These are phyloP conservation scores for Ascochyta pisi DNA, from an alignment of 2,329 filamentous ascomycete genomes.

Conservation along the genomic window DNA sequence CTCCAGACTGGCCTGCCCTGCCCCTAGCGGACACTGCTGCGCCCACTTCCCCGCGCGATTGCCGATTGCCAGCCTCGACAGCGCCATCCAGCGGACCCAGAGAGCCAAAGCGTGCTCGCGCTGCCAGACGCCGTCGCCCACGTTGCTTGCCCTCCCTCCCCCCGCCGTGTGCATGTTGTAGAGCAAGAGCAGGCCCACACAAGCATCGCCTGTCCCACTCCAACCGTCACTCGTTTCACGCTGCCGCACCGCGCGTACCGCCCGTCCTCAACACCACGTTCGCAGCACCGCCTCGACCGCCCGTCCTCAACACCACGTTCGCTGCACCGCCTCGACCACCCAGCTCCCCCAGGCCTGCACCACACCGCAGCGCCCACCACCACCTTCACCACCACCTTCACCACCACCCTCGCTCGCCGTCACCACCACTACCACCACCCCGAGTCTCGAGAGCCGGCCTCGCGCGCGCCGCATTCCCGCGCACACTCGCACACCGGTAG, in stretches of 20 bases:
- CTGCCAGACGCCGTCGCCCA: constrained; percentile 14
- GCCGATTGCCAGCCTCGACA: constrained; percentile 16
- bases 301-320: constrained; percentile 31
- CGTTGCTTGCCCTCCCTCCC: constrained; percentile 25
- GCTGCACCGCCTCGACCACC: constrained; percentile 16
- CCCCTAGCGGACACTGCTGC: constrained; percentile 7
- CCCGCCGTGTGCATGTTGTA: constrained; percentile 22
- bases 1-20: constrained; percentile 15
- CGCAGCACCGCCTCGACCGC: constrained; percentile 15
- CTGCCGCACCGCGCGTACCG: constrained; percentile 31
- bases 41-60: constrained; percentile 18
- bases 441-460: constrained; percentile 39
- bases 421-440: not conserved
- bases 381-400: constrained; percentile 26
- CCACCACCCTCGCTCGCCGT: constrained; percentile 12
- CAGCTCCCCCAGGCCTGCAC: constrained; percentile 9
- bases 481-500: constrained; percentile 28
- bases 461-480: constrained; percentile 38
- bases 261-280: constrained; percentile 31
- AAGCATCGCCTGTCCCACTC: constrained; percentile 33
- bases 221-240: constrained; percentile 43
- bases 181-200: constrained; percentile 22
- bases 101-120: constrained; percentile 16
- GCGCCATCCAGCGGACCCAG: not conserved
- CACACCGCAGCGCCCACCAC: constrained; percentile 17